Conservation (phyloP, 176 grass and related monocot genomes). For the Tuctoria greenei region DNA sequence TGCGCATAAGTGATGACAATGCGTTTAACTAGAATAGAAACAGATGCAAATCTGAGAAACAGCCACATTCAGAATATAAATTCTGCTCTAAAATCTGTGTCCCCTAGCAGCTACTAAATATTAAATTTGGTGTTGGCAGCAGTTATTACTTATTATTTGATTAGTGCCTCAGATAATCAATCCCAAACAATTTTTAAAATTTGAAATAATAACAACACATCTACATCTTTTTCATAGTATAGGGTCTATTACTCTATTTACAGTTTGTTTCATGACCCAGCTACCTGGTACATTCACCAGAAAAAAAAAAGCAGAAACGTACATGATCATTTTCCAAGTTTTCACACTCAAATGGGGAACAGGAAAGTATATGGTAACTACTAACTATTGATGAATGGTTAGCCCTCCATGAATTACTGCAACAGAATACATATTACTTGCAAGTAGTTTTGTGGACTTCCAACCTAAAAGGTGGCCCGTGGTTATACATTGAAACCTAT, state of each 20-base stretch:
- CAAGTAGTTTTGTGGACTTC: not conserved
- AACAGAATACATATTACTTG: not conserved
- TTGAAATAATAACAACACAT: not conserved
- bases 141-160: not conserved
- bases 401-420: not conserved
- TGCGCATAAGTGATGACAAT: conserved; percentile 15
- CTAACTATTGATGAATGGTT: conserved; percentile 10
- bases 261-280: not conserved
- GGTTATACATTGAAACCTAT: conserved; percentile 12
- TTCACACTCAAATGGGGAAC: not conserved
- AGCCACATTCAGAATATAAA: not conserved
- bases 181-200: conserved; percentile 16
- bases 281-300: not conserved
- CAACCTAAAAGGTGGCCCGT: not conserved
- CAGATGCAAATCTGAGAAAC: conserved; percentile 24
- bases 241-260: not conserved
- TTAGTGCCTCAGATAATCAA: not conserved
- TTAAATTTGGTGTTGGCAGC: conserved; percentile 10
- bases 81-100: not conserved
- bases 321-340: not conserved
- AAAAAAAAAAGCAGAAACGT: conserved; percentile 20
- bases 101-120: conserved; percentile 12
- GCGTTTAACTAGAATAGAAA: conserved; percentile 11
- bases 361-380: not conserved
- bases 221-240: not conserved